These are phyloP conservation scores for Caryopteris hybrid DNA, from an alignment of 305 asterid genomes.

Conservation along the genomic window DNA sequence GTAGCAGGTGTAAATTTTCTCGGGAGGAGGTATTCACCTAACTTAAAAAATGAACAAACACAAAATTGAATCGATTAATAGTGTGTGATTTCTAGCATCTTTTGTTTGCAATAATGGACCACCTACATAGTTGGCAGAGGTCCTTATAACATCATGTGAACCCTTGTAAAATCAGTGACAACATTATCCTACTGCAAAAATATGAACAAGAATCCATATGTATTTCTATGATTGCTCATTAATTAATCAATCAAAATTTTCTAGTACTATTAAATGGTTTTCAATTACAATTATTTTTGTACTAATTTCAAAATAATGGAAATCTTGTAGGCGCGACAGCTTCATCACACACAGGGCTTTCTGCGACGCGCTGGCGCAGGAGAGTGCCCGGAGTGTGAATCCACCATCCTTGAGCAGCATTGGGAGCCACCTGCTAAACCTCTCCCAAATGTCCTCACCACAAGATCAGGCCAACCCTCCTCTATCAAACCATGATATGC, in stretches of 20 bases:
- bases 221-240: no score
- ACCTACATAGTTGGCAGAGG: not conserved
- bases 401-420: slow-evolving; percentile 49
- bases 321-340: slow-evolving; percentile 67
- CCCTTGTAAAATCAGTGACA: not conserved
- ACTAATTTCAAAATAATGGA: no score
- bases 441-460: slow-evolving; percentile 31
- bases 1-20: no score
- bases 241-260: no score
- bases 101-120: not conserved
- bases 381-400: slow-evolving; percentile 54
- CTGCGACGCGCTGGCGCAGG: slow-evolving; percentile 89
- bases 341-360: slow-evolving; percentile 87
- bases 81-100: not conserved
- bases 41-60: no score
- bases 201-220: not conserved
- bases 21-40: no score
- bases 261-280: no score
- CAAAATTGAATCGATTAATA: no score
- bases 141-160: not conserved
- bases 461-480: slow-evolving; percentile 30
- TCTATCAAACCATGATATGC: slow-evolving; percentile 36
- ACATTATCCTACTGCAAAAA: not conserved
- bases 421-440: slow-evolving; percentile 54
- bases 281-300: no score